Percentiles rank a stretch among this genome's conserved stretches.
phyloP scores from a whole-genome alignment of 2,329 filamentous ascomycete genomes.

The Diaporthe humulicola region DNA sequence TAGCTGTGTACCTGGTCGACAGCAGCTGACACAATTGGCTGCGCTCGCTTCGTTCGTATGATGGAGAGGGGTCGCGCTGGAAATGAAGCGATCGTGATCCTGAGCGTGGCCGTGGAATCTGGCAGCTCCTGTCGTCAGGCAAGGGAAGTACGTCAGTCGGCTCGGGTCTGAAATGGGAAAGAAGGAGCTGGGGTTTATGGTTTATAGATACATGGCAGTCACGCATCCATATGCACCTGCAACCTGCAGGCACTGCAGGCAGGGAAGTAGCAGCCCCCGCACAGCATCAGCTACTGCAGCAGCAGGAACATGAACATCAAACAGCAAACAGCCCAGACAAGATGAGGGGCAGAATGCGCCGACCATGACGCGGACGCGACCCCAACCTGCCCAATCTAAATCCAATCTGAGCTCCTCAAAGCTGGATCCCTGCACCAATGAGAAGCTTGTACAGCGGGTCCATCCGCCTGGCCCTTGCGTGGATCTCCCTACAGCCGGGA shows the following conservation, averaged over 20 bases:
- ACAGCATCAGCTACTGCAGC: background rate
- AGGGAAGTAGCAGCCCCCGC: background rate
- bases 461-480: background rate
- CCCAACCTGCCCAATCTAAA: background rate
- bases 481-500: background rate
- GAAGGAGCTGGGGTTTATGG: background rate
- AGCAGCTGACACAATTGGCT: background rate
- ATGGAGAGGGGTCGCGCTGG: background rate
- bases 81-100: background rate
- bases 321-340: background rate
- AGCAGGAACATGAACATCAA: background rate
- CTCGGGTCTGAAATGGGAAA: background rate
- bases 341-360: constrained; percentile 19
- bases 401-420: background rate
- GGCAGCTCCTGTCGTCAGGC: background rate
- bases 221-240: constrained; percentile 1
- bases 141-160: background rate
- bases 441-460: constrained; percentile 37
- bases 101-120: background rate
- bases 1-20: background rate
- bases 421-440: constrained; percentile 7
- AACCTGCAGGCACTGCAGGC: background rate
- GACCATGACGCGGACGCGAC: background rate
- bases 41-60: background rate
- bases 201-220: constrained; percentile 1